Evolutionary conservation across 2,329 filamentous ascomycete genomes (phyloP).

Genomic region (Dothidotthia symphoricarpi): DNA sequence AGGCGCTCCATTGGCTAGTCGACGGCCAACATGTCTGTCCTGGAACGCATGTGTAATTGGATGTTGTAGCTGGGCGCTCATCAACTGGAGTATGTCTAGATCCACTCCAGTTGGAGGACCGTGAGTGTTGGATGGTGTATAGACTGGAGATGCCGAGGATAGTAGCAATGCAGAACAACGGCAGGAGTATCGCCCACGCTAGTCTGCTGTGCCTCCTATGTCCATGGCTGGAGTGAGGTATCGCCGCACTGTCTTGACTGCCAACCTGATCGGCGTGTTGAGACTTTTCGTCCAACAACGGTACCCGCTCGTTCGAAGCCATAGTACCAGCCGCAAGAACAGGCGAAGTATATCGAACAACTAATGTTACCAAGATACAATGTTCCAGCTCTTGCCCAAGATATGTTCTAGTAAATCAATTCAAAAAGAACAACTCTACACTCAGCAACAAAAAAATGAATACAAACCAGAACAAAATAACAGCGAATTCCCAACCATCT

Average conservation of each 20-base stretch:
- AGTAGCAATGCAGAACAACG: constrained; percentile 7
- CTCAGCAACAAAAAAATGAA: too few relatives aligned
- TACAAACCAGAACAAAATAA: too few relatives aligned
- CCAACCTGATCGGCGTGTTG: constrained; percentile 1
- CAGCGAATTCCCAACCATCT: too few relatives aligned
- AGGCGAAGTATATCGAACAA: too few relatives aligned
- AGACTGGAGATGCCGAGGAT: constrained; percentile 6
- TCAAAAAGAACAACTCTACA: too few relatives aligned
- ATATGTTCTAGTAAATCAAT: not conserved
- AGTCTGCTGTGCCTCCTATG: not conserved
- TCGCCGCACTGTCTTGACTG: not conserved
- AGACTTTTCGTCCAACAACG: constrained; percentile 17
- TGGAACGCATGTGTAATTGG: constrained; percentile 37
- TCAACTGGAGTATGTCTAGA: not conserved
- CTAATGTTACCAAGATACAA: too few relatives aligned
- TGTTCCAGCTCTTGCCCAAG: not conserved
- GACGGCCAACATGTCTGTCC: constrained; percentile 40
- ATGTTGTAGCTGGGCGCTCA: not conserved
- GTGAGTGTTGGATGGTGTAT: not conserved
- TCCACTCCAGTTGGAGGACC: not conserved
- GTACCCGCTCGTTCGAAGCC: constrained; percentile 11
- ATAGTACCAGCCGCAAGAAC: too few relatives aligned
- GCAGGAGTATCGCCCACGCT: constrained; percentile 1
- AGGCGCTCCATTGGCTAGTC: constrained; percentile 28
- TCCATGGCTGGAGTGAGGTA: not conserved